Conservation (phyloP, 805 yeast species). For the Candida xyloterini region DNA sequence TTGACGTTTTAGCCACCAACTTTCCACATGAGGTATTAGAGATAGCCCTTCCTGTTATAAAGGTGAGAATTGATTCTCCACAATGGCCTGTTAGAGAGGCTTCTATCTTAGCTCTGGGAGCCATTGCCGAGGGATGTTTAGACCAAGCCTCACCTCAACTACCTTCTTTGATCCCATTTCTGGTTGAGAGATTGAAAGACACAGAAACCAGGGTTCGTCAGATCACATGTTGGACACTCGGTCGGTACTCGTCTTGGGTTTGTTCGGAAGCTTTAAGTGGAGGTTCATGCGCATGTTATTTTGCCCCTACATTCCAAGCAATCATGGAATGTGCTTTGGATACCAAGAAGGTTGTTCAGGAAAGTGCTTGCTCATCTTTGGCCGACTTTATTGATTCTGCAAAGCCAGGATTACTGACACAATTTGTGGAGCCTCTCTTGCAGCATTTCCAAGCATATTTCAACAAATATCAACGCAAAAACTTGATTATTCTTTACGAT, state of each 20-base stretch:
- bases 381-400: slow-evolving; percentile 80
- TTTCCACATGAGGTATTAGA: slow-evolving; percentile 66
- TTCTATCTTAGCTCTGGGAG: slow-evolving; percentile 91
- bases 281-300: slow-evolving; percentile 62
- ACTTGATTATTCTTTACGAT: slow-evolving; percentile 79
- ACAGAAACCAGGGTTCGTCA: slow-evolving; percentile 81
- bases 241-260: slow-evolving; percentile 83
- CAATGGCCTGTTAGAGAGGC: slow-evolving; percentile 94
- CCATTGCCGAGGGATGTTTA: slow-evolving; percentile 85
- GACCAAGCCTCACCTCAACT: slow-evolving; percentile 67
- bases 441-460: slow-evolving; percentile 73
- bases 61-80: slow-evolving; percentile 61
- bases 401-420: slow-evolving; percentile 57
- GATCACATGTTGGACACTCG: slow-evolving; percentile 93
- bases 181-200: slow-evolving; percentile 77
- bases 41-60: slow-evolving; percentile 69
- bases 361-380: slow-evolving; percentile 85
- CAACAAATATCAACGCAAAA: slow-evolving; percentile 73
- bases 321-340: slow-evolving; percentile 76
- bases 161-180: slow-evolving; percentile 78
- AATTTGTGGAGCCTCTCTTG: slow-evolving; percentile 64
- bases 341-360: slow-evolving; percentile 88
- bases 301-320: slow-evolving; percentile 74
- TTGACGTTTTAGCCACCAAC: slow-evolving; percentile 72
- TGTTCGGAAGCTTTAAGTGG: slow-evolving; percentile 61